A percentile compares a stretch with the other conserved stretches of the same genome.
phyloP scores from a whole-genome alignment of 1,139 yeast species.

The Arxiozyma bovina region DNA sequence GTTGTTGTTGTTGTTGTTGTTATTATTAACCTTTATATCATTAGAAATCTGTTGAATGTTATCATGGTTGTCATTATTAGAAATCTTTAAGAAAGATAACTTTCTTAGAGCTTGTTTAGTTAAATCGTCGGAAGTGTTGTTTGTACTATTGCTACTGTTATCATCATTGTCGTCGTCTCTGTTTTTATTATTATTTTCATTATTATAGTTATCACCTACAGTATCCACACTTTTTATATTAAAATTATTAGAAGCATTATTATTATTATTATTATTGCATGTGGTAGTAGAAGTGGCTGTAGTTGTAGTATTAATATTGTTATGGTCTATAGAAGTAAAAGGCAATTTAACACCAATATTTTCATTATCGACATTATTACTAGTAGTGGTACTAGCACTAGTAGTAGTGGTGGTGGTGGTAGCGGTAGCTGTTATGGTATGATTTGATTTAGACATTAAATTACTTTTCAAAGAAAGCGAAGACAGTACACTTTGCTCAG shows the following conservation, averaged over 20 bases:
- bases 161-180: background rate
- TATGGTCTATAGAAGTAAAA: constrained; percentile 10
- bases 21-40: too few species aligned
- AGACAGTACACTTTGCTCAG: constrained; percentile 57
- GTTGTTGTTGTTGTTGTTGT: too few species aligned
- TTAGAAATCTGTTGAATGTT: background rate
- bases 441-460: background rate
- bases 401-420: background rate
- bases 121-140: constrained; percentile 16
- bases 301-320: constrained; percentile 6
- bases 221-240: background rate
- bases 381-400: background rate
- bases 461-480: constrained; percentile 43
- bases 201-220: background rate
- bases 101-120: constrained; percentile 35
- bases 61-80: background rate
- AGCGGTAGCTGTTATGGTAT: background rate
- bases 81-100: constrained; percentile 26
- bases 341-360: constrained; percentile 31
- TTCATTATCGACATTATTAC: constrained; percentile 8
- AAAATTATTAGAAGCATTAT: background rate
- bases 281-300: background rate
- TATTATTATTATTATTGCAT: background rate
- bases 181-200: constrained; percentile 7
- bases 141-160: background rate